Evolutionary conservation across 805 yeast genomes (phyloP), one percentile per base, ranked within the genome.

Genomic region (Ogataea methanolica): DNA sequence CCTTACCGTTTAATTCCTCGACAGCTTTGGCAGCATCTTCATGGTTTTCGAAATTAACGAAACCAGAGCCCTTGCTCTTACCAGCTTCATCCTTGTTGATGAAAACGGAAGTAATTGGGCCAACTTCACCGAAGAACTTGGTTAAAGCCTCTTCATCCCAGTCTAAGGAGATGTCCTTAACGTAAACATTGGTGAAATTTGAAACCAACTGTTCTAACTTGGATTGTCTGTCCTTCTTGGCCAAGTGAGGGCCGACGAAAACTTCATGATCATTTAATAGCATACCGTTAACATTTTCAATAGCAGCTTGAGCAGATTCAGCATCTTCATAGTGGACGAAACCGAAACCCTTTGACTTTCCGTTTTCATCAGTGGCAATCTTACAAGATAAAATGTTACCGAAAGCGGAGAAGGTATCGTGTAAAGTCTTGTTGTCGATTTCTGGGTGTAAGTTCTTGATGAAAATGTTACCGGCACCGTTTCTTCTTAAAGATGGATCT

Each of bases 221-320:
- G 62, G 92, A 83, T 74, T 86, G 90, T 75, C 99, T 94, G 73
- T 94, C 98, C 73, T 83, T 86, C 74, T 80, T 88, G 58, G 96
- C 77, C 54, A 91, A 76, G 75, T 94, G 98, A 69, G 85, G 92
- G 63, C 96, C 97, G 63, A 94, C 99, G 66, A 72, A 94, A 50
- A 94, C 97, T 76, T 88, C 96, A 72, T 82, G 87, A 72, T 92
- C 97, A 74, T 92, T 92, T 75, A 94, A 81, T 65, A 87, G 79
- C 98, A 94, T 94, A 74, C 99, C 99, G 73, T 94, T 91, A 66
- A 94, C 96, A 69, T 89, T 89, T 75, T 88, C 95, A 69, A 94
- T 89, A 59, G 99, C 98, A 63, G 89, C 90, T 55, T 78, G 78
- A 55, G 99, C 99, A 62, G 96, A 83, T 74, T 88, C 96, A 55